Percentiles rank a stretch among this genome's conserved stretches.
These are phyloP conservation scores for Biscogniauxia sp. DNA, from an alignment of 2,329 filamentous ascomycete species.

Conservation along the genomic window DNA sequence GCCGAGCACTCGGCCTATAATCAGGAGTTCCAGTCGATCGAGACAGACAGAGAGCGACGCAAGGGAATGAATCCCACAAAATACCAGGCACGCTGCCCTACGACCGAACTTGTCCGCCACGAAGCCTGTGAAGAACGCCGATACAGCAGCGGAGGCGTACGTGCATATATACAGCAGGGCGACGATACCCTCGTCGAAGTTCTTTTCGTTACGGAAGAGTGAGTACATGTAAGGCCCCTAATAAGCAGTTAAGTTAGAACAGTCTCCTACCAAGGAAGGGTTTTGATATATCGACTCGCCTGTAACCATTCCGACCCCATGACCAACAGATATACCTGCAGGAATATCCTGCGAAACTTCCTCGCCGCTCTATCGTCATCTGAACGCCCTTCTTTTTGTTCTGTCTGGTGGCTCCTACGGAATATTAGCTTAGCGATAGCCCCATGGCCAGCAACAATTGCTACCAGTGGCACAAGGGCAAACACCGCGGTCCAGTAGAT, in stretches of 20 bases:
- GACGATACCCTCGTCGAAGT: slow-evolving; percentile 30
- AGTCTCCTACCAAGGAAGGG: background rate
- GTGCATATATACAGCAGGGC: slow-evolving; percentile 42
- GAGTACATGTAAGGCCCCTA: slow-evolving; percentile 32
- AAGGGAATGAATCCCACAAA: slow-evolving; percentile 52
- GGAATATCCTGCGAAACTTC: slow-evolving; percentile 21
- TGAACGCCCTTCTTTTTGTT: slow-evolving; percentile 1
- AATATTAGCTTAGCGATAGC: slow-evolving; percentile 10
- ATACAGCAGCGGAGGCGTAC: slow-evolving; percentile 44
- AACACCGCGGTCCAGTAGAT: slow-evolving; percentile 28
- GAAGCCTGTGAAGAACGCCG: slow-evolving; percentile 45
- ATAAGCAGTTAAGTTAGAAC: background rate
- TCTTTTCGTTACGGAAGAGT: slow-evolving; percentile 32
- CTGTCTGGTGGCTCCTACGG: background rate
- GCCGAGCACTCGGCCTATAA: slow-evolving; percentile 51
- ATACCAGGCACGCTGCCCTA: slow-evolving; percentile 50
- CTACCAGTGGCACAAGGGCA: slow-evolving; percentile 21
- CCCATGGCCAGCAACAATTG: slow-evolving; percentile 16
- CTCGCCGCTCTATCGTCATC: slow-evolving; percentile 16
- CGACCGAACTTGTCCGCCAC: slow-evolving; percentile 51
- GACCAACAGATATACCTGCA: slow-evolving; percentile 45
- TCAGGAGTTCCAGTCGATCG: slow-evolving; percentile 39
- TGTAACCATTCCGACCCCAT: slow-evolving; percentile 54
- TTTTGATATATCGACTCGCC: slow-evolving; percentile 26
- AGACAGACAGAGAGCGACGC: slow-evolving; percentile 50